phyloP scores from a whole-genome alignment of 2,329 filamentous ascomycete species.

The Pseudogymnoascus sp. region DNA sequence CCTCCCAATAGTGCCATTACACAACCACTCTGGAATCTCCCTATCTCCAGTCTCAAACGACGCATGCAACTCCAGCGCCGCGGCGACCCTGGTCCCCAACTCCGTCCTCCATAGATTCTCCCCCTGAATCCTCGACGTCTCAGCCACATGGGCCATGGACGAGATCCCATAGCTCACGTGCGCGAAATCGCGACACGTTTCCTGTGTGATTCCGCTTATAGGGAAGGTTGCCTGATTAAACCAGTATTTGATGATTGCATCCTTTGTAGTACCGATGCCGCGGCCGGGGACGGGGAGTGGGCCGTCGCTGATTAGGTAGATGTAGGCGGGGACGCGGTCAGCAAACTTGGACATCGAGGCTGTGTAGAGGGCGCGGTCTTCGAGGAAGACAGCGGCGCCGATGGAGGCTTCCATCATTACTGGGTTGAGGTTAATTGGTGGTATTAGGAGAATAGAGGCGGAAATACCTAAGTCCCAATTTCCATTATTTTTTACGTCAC shows the following conservation, averaged over 20 bases:
- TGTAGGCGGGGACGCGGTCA: slow-evolving; percentile 23
- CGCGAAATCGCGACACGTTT: slow-evolving; percentile 27
- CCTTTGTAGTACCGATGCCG: slow-evolving; percentile 8
- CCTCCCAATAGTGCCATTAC: slow-evolving; percentile 17
- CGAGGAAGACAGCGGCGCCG: slow-evolving; percentile 23
- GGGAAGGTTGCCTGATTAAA: slow-evolving; percentile 13
- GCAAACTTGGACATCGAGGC: slow-evolving; percentile 23
- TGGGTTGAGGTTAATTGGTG: not conserved
- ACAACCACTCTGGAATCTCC: slow-evolving; percentile 20
- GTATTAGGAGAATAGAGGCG: not conserved
- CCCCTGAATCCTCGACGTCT: slow-evolving; percentile 26
- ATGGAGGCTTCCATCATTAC: slow-evolving; percentile 25
- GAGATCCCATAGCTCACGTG: slow-evolving; percentile 25
- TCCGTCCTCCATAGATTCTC: slow-evolving; percentile 22
- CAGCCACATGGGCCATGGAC: slow-evolving; percentile 26
- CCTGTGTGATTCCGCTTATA: slow-evolving; percentile 21
- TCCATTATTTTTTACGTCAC: slow-evolving; percentile 17
- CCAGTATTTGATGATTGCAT: slow-evolving; percentile 16
- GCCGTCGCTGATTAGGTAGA: slow-evolving; percentile 25
- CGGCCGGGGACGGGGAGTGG: slow-evolving; percentile 17
- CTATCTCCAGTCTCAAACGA: slow-evolving; percentile 6
- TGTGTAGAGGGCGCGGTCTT: slow-evolving; percentile 21
- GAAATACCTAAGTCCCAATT: slow-evolving; percentile 27
- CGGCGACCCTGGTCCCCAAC: slow-evolving; percentile 20
- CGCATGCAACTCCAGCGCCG: slow-evolving; percentile 16